These are phyloP conservation scores for Hordeum vulgare DNA, from an alignment of 176 grass and related monocot species.

Conservation along the genomic window DNA sequence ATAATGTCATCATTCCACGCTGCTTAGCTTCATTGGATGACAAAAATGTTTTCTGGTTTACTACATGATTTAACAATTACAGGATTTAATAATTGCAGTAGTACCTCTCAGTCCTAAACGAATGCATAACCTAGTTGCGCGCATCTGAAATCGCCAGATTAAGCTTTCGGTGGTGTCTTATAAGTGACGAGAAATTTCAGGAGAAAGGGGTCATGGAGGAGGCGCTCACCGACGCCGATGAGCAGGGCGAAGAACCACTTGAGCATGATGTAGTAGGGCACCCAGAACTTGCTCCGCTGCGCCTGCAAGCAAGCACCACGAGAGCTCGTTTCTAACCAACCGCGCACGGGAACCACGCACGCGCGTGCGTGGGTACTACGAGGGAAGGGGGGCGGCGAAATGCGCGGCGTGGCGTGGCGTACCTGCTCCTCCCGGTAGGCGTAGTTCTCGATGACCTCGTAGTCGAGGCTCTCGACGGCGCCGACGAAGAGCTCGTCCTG, in stretches of 20 bases:
- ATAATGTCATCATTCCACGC: background rate
- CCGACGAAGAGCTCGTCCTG: slow-evolving; percentile 30
- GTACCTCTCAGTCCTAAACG: background rate
- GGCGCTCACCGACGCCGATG: slow-evolving; percentile 75
- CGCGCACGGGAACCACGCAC: background rate
- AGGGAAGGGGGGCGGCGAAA: background rate
- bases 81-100: background rate
- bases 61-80: background rate
- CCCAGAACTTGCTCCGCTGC: slow-evolving; percentile 84
- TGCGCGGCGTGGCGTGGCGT: background rate
- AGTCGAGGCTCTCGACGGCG: slow-evolving; percentile 88
- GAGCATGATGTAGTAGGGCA: slow-evolving; percentile 80
- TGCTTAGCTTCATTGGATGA: background rate
- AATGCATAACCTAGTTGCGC: background rate
- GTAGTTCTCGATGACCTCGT: slow-evolving; percentile 97
- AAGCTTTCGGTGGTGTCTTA: background rate
- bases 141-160: background rate
- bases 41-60: background rate
- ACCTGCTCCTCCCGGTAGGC: slow-evolving; percentile 99
- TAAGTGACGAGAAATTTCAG: background rate
- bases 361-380: too few relatives aligned
- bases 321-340: background rate
- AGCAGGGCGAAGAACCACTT: slow-evolving; percentile 88
- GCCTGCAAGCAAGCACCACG: slow-evolving; percentile 41
- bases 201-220: background rate